Evolutionary conservation across 257 asterid genomes (phyloP).

Genomic region (Petunia secreta): DNA sequence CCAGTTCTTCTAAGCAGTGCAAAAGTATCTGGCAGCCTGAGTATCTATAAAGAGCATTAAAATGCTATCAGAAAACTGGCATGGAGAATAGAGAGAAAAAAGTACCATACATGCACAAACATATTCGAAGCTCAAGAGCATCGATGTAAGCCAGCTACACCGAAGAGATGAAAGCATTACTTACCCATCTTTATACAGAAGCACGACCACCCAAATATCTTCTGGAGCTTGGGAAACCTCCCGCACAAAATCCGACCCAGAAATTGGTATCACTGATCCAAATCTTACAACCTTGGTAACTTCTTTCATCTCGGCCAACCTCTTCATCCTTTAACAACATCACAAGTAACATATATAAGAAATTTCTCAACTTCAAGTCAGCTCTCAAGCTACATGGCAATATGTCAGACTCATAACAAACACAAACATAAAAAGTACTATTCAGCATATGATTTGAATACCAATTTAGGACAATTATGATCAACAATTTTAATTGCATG

Average conservation of each 20-base stretch:
- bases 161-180: slow-evolving; percentile 8
- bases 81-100: slow-evolving; percentile 13
- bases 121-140: neutral
- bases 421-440: neutral
- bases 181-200: slow-evolving; percentile 93
- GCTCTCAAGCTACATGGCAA: neutral
- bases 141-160: neutral
- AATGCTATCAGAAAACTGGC: neutral
- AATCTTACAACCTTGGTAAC: slow-evolving; percentile 75
- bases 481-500: neutral
- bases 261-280: slow-evolving; percentile 82
- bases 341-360: slow-evolving; percentile 11
- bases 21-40: slow-evolving; percentile 78
- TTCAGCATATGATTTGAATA: neutral
- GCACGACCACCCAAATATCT: slow-evolving; percentile 89
- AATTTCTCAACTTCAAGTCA: neutral
- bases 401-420: neutral
- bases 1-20: slow-evolving; percentile 80
- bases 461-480: neutral
- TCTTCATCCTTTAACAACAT: slow-evolving; percentile 64
- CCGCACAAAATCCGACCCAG: slow-evolving; percentile 96
- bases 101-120: neutral
- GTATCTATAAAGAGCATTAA: slow-evolving; percentile 40
- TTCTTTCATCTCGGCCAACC: slow-evolving; percentile 88
- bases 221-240: slow-evolving; percentile 97